These are phyloP conservation scores for Tuber magnatum DNA, from an alignment of 495 filamentous ascomycete species.

Conservation along the genomic window DNA sequence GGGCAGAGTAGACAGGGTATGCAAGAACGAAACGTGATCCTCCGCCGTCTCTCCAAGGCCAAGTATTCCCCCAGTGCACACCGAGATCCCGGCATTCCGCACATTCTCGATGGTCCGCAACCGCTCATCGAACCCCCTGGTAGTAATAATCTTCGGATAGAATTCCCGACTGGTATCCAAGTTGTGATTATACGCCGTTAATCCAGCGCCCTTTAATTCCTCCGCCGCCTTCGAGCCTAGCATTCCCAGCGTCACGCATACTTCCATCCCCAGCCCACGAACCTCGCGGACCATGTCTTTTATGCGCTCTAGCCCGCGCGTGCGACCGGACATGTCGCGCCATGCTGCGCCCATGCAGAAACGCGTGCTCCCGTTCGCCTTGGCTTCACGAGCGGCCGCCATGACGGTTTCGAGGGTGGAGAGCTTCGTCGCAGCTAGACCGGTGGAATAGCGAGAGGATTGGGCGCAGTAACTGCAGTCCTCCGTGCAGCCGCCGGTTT, in stretches of 20 bases:
- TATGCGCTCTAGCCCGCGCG: constrained; percentile 67
- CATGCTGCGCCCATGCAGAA: constrained; percentile 92
- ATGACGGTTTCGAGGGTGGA: constrained; percentile 70
- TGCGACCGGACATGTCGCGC: constrained; percentile 84
- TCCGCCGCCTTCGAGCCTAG: constrained; percentile 68
- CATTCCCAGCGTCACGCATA: constrained; percentile 83
- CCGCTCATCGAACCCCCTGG: constrained; percentile 74
- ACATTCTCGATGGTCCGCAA: constrained; percentile 67
- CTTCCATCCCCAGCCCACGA: constrained; percentile 71
- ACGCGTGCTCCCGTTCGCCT: constrained; percentile 68
- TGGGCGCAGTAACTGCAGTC: constrained; percentile 88
- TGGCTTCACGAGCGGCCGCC: constrained; percentile 63
- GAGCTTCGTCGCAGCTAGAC: constrained; percentile 69
- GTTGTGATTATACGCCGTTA: constrained; percentile 88
- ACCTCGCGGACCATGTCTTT: constrained; percentile 75
- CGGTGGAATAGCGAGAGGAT: constrained; percentile 70
- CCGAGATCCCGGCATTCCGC: constrained; percentile 72
- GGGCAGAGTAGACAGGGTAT: constrained; percentile 68
- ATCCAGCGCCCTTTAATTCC: constrained; percentile 70
- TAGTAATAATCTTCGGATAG: constrained; percentile 74
- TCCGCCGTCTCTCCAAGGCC: constrained; percentile 66
- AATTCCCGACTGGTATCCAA: constrained; percentile 79
- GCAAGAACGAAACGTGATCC: constrained; percentile 70
- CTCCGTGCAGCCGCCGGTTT: constrained; percentile 81
- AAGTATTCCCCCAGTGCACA: constrained; percentile 76